These are phyloP conservation scores for Postia placenta DNA, from an alignment of 768 basidiomycete genomes.

Conservation along the genomic window DNA sequence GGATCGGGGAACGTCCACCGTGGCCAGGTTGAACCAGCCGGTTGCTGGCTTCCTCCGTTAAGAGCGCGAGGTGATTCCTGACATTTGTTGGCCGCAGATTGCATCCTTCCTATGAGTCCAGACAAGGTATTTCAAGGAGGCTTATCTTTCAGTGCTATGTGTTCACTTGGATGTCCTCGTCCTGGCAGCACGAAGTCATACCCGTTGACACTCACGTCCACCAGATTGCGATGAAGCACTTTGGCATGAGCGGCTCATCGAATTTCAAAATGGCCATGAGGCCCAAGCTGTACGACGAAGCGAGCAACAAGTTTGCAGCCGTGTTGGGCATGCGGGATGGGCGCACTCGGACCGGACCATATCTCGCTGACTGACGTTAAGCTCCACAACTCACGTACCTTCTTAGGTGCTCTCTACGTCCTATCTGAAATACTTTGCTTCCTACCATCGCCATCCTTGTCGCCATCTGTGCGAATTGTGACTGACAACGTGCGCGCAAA, in stretches of 20 bases:
- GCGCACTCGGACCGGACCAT: slow-evolving; percentile 70
- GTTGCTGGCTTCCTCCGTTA: slow-evolving; percentile 54
- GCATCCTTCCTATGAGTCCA: slow-evolving; percentile 85
- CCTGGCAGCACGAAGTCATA: slow-evolving; percentile 67
- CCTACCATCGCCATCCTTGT: slow-evolving; percentile 18
- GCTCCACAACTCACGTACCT: background rate
- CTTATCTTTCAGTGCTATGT: slow-evolving; percentile 2
- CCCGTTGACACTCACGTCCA: slow-evolving; percentile 96
- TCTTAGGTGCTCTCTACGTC: slow-evolving; percentile 32
- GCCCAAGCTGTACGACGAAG: slow-evolving; percentile 68
- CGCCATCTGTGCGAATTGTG: slow-evolving; percentile 8
- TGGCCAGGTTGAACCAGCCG: slow-evolving; percentile 39
- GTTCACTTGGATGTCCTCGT: background rate
- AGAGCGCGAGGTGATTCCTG: slow-evolving; percentile 70
- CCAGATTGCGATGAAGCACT: slow-evolving; percentile 80
- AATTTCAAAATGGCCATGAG: slow-evolving; percentile 59
- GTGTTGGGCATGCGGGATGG: slow-evolving; percentile 94
- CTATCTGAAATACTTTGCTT: slow-evolving; percentile 30
- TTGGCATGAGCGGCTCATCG: slow-evolving; percentile 49
- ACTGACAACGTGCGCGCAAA: background rate
- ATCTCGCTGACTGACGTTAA: too few species aligned
- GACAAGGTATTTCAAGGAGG: slow-evolving; percentile 66
- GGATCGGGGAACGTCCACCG: slow-evolving; percentile 15
- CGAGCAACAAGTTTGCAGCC: slow-evolving; percentile 50
- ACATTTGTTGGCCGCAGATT: slow-evolving; percentile 93